Base-by-base conservation (phyloP, 371 early-diverging fungal genomes). In the Mortierella sp. region DNA sequence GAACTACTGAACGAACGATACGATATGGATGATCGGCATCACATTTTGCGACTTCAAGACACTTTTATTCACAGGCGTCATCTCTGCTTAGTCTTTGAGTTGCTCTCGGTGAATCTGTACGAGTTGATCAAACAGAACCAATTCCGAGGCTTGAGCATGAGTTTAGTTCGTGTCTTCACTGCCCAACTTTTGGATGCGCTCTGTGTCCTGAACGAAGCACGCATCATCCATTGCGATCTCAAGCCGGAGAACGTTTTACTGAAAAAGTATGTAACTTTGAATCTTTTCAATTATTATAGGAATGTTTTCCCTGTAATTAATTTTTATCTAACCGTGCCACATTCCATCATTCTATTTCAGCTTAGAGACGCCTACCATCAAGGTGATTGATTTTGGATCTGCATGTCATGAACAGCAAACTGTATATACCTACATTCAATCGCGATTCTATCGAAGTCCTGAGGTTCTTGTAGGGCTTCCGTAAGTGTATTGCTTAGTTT, bases 311-410 rank as follows among this genome's bases (percentile, higher is more conserved):
- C 9, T 57, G 17, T 34, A 1, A 0, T 1, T 23, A 23, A 10
- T 40, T 42, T 42, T 23, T 40, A 13, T 23, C 40, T 53, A 53
- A 53, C 53, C 4, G 13, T 26, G 0, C 4, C 4, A 19, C 47
- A 12, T 40, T 67, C 35, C 53, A 1, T 47, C 31, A 13, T 7
- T 31, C 15, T 29, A 28, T 37, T 10, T 29, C 76, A 76, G 92
- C 37, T 85, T 93, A 56, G 89, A 94, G 70, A 88, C 90, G 28
- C 93, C 96, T 1, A 88, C 90, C 22, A 90, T 99, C 77, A 99
- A 99, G 82, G 93, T 99, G 17, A 97, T 99, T 64, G 99, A 99
- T 88, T 99, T 97, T 87, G 99, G 99, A 26, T 96, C 96, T 1
- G 97, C 99, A 0, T 96, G 96, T 68, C 90, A 93, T 64, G 94